Evolutionary conservation across 2,329 filamentous ascomycete species (phyloP).

Genomic region (Penicillium sp.): DNA sequence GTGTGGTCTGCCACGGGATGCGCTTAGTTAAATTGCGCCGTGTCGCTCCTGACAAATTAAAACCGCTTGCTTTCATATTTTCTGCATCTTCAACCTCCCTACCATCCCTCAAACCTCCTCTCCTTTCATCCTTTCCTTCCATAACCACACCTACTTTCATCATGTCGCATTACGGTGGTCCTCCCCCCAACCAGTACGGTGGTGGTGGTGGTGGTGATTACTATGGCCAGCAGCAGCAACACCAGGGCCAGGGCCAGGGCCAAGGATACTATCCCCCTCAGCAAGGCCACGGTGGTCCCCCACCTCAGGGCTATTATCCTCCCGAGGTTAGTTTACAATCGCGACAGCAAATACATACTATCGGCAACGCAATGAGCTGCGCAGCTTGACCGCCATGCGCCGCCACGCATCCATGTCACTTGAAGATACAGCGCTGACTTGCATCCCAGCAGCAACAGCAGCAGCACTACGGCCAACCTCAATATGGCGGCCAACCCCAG

Average conservation of each 20-base stretch:
- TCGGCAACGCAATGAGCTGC: background rate
- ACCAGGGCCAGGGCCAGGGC: conserved; percentile 26
- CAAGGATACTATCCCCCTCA: conserved; percentile 26
- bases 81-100: background rate
- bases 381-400: conserved; percentile 1
- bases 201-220: conserved; percentile 23
- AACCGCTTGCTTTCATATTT: background rate
- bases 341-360: background rate
- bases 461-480: conserved; percentile 19
- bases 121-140: background rate
- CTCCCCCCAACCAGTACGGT: conserved; percentile 33
- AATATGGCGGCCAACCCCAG: conserved; percentile 27
- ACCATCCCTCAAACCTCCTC: background rate
- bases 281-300: conserved; percentile 28
- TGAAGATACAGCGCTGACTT: background rate
- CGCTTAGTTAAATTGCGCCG: conserved; percentile 6
- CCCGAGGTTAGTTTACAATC: conserved; percentile 31
- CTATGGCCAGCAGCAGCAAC: conserved; percentile 33
- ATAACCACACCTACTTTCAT: background rate
- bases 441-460: conserved; percentile 23
- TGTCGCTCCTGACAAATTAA: background rate
- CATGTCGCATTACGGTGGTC: conserved; percentile 33
- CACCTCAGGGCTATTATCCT: conserved; percentile 35
- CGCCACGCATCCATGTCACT: no score
- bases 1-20: conserved; percentile 1